Evolutionary conservation across 2,329 filamentous ascomycete species (phyloP).

Genomic region (Fusarium ramigenum): DNA sequence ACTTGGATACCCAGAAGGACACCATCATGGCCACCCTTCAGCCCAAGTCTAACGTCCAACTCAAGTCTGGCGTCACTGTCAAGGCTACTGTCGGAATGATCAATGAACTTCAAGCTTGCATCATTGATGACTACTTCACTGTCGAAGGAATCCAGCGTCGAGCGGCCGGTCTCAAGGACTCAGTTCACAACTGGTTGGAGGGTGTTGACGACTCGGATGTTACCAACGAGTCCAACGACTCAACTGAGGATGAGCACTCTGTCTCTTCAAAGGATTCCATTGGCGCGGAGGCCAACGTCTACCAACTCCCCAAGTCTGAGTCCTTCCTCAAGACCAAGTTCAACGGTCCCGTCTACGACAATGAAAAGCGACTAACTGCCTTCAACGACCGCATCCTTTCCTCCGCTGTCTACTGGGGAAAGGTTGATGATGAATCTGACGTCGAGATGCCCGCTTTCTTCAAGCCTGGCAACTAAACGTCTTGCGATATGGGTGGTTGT

Average conservation of each 20-base stretch:
- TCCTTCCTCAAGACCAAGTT: background rate
- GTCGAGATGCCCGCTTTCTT: background rate
- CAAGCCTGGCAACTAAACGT: background rate
- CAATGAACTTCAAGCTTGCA: background rate
- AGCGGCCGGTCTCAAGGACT: accelerated
- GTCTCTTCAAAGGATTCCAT: background rate
- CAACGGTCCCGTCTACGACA: background rate
- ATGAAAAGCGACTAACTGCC: background rate
- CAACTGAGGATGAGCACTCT: background rate
- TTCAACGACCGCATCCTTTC: background rate
- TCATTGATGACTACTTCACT: background rate
- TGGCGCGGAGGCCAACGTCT: background rate
- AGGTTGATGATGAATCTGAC: background rate
- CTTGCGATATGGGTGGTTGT: accelerated
- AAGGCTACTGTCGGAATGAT: accelerated
- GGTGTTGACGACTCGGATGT: accelerated
- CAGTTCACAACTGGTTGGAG: background rate
- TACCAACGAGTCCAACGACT: background rate
- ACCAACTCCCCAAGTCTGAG: background rate
- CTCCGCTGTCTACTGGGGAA: background rate
- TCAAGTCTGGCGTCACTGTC: background rate
- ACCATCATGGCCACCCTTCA: background rate
- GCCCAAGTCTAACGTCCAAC: background rate
- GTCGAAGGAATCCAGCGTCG: accelerated
- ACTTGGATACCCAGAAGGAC: background rate